phyloP scores from a whole-genome alignment of 1,284 basidiomycete genomes.

The Apiotrichum siamense region DNA sequence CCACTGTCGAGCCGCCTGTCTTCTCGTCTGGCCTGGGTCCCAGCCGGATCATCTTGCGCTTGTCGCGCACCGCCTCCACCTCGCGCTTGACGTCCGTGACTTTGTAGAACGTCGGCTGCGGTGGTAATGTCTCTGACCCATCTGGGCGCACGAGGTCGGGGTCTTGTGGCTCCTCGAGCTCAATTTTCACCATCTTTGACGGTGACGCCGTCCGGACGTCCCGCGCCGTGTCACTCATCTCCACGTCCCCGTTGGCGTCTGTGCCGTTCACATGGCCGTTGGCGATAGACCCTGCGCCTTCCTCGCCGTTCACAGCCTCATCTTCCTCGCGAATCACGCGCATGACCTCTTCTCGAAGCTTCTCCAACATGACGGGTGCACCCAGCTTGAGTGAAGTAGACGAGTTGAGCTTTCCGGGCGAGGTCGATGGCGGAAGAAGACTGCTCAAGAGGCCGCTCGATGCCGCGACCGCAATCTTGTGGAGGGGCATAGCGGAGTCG shows the following conservation, averaged over 20 bases:
- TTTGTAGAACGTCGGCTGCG: slow-evolving; percentile 56
- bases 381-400: slow-evolving; percentile 77
- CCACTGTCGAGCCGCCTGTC: slow-evolving; percentile 19
- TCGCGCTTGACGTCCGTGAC: slow-evolving; percentile 85
- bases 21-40: slow-evolving; percentile 53
- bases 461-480: slow-evolving; percentile 57
- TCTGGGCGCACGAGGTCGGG: slow-evolving; percentile 33
- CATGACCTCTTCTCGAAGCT: slow-evolving; percentile 70
- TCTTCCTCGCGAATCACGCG: slow-evolving; percentile 52
- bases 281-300: slow-evolving; percentile 35
- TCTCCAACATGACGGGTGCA: slow-evolving; percentile 66
- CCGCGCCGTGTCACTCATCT: slow-evolving; percentile 25
- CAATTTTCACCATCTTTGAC: slow-evolving; percentile 28
- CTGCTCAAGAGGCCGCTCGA: slow-evolving; percentile 68
- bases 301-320: slow-evolving; percentile 23
- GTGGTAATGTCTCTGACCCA: slow-evolving; percentile 35
- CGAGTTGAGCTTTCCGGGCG: slow-evolving; percentile 65
- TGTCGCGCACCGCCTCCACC: slow-evolving; percentile 82
- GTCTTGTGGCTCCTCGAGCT: slow-evolving; percentile 24
- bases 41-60: slow-evolving; percentile 77
- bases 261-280: slow-evolving; percentile 55
- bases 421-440: slow-evolving; percentile 56
- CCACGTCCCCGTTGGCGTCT: slow-evolving; percentile 48
- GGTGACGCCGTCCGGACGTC: slow-evolving; percentile 10
- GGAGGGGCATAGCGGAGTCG: slow-evolving; percentile 60